Conservation (phyloP, 169 alveolate species). For the Plasmodium ovale region DNA sequence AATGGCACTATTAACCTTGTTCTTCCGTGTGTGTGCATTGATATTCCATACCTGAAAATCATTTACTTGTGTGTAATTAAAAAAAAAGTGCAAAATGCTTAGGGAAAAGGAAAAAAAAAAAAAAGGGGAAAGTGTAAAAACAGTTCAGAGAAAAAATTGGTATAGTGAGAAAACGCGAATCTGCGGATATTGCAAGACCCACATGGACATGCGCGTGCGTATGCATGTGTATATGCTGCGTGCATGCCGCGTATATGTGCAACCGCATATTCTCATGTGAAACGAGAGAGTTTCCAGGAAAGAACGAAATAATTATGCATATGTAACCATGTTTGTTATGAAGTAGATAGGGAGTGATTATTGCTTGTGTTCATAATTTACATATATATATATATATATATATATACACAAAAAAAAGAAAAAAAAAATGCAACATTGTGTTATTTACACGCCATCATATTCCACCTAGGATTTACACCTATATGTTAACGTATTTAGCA, state of each 20-base stretch:
- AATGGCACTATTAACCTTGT: too few species aligned
- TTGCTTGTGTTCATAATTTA: too few species aligned
- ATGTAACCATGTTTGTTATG: background rate
- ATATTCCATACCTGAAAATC: too few species aligned
- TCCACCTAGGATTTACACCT: background rate
- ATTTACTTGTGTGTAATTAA: slow-evolving; percentile 27
- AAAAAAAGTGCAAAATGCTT: too few species aligned
- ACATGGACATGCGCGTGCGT: background rate
- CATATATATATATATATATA: too few species aligned
- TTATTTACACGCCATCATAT: background rate
- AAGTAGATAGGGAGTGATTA: background rate
- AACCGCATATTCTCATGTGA: background rate
- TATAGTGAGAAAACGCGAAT: background rate
- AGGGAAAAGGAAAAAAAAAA: too few species aligned
- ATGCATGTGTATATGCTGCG: too few species aligned
- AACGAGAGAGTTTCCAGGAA: background rate
- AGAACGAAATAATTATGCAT: background rate
- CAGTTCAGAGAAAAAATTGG: background rate
- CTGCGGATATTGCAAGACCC: too few species aligned
- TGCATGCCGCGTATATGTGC: background rate
- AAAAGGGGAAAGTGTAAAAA: slow-evolving; percentile 1
- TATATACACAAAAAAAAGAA: background rate
- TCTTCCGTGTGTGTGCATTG: too few species aligned
- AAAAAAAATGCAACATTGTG: background rate
- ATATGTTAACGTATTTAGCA: too few species aligned